A percentile compares a stretch with the other conserved stretches of the same genome.
These are phyloP conservation scores for Diplocarpon mali DNA, from an alignment of 2,329 filamentous ascomycete species.

Conservation along the genomic window DNA sequence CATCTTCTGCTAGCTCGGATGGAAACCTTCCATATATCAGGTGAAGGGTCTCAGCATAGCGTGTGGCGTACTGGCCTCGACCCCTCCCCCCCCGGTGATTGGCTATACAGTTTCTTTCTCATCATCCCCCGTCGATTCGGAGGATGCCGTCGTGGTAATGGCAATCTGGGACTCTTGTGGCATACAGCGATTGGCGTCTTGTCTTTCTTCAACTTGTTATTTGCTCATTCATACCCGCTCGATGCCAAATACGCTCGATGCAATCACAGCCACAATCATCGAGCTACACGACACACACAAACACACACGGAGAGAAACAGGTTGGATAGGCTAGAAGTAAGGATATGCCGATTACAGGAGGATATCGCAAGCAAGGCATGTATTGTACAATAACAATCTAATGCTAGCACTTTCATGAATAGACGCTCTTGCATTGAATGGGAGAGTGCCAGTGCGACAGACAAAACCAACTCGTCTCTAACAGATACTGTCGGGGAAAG, in stretches of 20 bases:
- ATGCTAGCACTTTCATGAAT: constrained; percentile 8
- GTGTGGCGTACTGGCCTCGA: constrained; percentile 8
- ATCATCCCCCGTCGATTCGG: background rate
- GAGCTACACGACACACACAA: background rate
- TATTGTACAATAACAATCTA: constrained; percentile 14
- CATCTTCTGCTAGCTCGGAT: too few relatives aligned
- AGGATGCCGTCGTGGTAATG: constrained; percentile 3
- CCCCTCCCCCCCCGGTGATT: too few relatives aligned
- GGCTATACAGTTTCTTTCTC: too few relatives aligned
- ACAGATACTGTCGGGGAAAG: background rate
- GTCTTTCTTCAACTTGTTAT: background rate
- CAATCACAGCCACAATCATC: constrained; percentile 1
- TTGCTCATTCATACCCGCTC: constrained; percentile 20
- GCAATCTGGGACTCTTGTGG: constrained; percentile 1
- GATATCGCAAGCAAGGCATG: constrained; percentile 3
- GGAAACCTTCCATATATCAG: too few relatives aligned
- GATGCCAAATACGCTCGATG: constrained; percentile 6
- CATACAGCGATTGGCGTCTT: constrained; percentile 21
- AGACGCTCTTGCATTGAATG: background rate
- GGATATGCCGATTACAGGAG: background rate
- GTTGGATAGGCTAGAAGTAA: too few relatives aligned
- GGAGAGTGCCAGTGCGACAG: background rate
- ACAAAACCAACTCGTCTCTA: background rate
- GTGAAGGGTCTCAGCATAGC: constrained; percentile 8
- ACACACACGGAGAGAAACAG: background rate